phyloP scores from a whole-genome alignment of 768 basidiomycete species.

The Phlebiopsis flavidoalba region DNA sequence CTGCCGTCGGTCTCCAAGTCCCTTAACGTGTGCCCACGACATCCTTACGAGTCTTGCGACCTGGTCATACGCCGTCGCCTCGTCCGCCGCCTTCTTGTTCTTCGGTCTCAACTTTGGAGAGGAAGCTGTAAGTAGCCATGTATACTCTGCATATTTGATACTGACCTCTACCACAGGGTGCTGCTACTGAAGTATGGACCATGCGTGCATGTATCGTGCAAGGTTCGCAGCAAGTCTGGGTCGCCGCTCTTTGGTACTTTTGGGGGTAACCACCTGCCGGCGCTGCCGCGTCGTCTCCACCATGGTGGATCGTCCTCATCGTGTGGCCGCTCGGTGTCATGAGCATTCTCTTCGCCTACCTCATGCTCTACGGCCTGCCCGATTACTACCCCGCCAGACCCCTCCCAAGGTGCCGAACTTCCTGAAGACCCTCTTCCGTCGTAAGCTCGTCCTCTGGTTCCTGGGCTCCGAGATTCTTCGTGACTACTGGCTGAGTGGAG shows the following conservation, averaged over 20 bases:
- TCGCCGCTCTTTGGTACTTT: constrained; percentile 94
- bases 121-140: constrained; percentile 62
- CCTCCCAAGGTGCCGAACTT: constrained; percentile 95
- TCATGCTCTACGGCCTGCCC: constrained; percentile 86
- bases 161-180: constrained; percentile 49
- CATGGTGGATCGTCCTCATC: constrained; percentile 82
- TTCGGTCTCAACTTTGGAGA: constrained; percentile 97
- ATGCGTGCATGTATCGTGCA: constrained; percentile 89
- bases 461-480: constrained; percentile 85
- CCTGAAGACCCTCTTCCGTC: constrained; percentile 80
- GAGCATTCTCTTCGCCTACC: constrained; percentile 72
- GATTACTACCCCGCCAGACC: constrained; percentile 89
- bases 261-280: constrained; percentile 83
- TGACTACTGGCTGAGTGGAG: constrained; percentile 89
- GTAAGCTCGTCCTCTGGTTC: constrained; percentile 95
- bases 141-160: background rate
- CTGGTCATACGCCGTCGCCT: constrained; percentile 88
- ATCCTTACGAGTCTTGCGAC: constrained; percentile 73
- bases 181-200: constrained; percentile 93
- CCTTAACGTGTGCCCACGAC: constrained; percentile 57
- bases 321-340: constrained; percentile 78
- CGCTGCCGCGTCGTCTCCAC: constrained; percentile 49
- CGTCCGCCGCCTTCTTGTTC: constrained; percentile 90
- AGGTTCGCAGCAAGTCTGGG: constrained; percentile 94
- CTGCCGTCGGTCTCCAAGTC: constrained; percentile 68